Conservation (phyloP, 1,284 basidiomycete genomes). For the Cryptococcus hybrid region DNA sequence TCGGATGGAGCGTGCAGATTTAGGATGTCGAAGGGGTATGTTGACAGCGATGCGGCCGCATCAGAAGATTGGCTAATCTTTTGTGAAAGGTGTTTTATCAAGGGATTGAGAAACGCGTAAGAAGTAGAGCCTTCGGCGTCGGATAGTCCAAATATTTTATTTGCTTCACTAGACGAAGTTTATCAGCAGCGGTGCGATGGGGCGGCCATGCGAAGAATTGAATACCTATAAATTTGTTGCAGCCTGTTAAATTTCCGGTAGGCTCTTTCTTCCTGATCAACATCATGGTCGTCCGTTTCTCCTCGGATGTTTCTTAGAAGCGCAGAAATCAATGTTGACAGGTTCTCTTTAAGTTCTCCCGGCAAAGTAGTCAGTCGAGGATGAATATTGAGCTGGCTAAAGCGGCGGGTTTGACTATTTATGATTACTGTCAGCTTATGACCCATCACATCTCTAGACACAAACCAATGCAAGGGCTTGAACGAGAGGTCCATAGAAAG, state of each 20-base stretch:
- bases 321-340: constrained; percentile 25
- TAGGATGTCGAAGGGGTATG: constrained; percentile 21
- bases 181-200: neutral
- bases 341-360: constrained; percentile 12
- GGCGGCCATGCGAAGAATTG: neutral
- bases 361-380: constrained; percentile 2
- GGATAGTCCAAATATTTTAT: constrained; percentile 31
- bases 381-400: neutral
- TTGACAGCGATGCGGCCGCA: constrained; percentile 29
- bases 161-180: constrained; percentile 24
- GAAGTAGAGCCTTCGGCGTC: constrained; percentile 18
- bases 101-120: constrained; percentile 31
- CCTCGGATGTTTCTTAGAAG: constrained; percentile 24
- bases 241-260: constrained; percentile 26
- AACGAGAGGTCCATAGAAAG: constrained; percentile 27
- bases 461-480: constrained; percentile 11
- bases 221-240: constrained; percentile 24
- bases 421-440: neutral
- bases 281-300: neutral
- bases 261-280: constrained; percentile 4
- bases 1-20: constrained; percentile 34
- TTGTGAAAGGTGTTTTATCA: constrained; percentile 25
- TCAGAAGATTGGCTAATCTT: constrained; percentile 11
- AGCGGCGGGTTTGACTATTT: neutral
- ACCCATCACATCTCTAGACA: too few species aligned